Base-by-base conservation (phyloP, 768 basidiomycete genomes). In the Cyclocybe cylindracea region DNA sequence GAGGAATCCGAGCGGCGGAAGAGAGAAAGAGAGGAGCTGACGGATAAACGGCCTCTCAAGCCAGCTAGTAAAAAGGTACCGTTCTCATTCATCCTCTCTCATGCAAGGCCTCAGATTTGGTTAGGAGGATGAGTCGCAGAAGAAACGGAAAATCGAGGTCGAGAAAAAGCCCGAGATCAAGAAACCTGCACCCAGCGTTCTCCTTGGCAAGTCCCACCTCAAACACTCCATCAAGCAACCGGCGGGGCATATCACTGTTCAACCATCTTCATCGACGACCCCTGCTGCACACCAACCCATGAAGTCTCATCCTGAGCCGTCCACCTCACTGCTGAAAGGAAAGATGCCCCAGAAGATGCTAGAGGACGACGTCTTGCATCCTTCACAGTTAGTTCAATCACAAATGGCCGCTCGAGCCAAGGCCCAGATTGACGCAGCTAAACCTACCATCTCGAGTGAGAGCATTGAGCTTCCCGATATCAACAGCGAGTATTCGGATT, bases 401-500 rank as follows among this genome's bases (percentile, higher is more conserved):
- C 85, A 86, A 61, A 87, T 87, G 86, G 80, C 83, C n/a, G 84
- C 83, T 38, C 81, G 85, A 24, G 81, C 82, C 18, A 84, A 85
- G 63, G 80, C 86, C 29, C 84, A 87, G 57, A 70, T 87, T 48
- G 78, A 84, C 52, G 85, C 86, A 19, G 78, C 82, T 10, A 76
- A 80, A 48, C 79, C 83, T 8, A 65, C 72, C 2, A 66, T 86
- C 50, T 70, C 85, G 13, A 89, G 85, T 64, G 89, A 94, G 74
- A 85, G 79, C 64, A 91, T 95, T 60, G 94, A 94, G 61, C 76
- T 99, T 13, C 95, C 96, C 0, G 96, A 98, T 41, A 94, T 97
- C 63, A 89, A 94, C 61, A 94, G 91, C 71, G 96, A 98, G 62
- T 98, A 98, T 69, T 97, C 94, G 5, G 91, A 95, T 69, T 97